Conservation (phyloP, 1,284 basidiomycete genomes). For the Puccinia polysora region DNA sequence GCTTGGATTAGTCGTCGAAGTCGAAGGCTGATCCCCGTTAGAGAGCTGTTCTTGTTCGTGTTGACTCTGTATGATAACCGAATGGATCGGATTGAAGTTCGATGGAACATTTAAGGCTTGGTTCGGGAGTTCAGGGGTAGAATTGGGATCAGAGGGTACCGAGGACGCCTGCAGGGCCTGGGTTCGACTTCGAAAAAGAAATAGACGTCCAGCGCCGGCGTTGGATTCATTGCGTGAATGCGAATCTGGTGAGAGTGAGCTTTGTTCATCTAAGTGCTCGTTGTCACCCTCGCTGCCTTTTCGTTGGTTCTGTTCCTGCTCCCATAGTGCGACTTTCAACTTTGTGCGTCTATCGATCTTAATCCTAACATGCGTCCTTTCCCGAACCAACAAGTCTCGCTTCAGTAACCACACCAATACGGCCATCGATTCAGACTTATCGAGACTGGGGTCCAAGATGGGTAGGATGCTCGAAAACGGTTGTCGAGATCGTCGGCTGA, state of each 20-base stretch:
- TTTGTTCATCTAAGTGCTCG: constrained; percentile 14
- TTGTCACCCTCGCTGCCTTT: constrained; percentile 23
- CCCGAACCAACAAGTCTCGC: constrained; percentile 27
- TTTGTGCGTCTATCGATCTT: constrained; percentile 31
- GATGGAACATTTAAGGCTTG: background rate
- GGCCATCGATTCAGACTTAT: constrained; percentile 33
- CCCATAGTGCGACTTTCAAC: constrained; percentile 21
- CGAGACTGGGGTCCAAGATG: constrained; percentile 12
- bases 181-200: background rate
- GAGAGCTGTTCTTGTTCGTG: background rate
- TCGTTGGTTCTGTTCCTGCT: constrained; percentile 21
- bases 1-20: background rate
- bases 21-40: background rate
- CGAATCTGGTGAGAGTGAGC: constrained; percentile 17
- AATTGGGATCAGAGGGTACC: constrained; percentile 3
- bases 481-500: constrained; percentile 23
- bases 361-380: constrained; percentile 37
- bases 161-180: constrained; percentile 1
- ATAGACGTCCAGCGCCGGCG: no score
- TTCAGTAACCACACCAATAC: constrained; percentile 37
- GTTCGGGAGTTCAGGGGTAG: no score
- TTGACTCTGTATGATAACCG: background rate
- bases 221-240: constrained; percentile 1
- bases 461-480: constrained; percentile 38
- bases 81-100: background rate